These are phyloP conservation scores for Pleurotus cornucopiae DNA, from an alignment of 768 basidiomycete species.

Conservation along the genomic window DNA sequence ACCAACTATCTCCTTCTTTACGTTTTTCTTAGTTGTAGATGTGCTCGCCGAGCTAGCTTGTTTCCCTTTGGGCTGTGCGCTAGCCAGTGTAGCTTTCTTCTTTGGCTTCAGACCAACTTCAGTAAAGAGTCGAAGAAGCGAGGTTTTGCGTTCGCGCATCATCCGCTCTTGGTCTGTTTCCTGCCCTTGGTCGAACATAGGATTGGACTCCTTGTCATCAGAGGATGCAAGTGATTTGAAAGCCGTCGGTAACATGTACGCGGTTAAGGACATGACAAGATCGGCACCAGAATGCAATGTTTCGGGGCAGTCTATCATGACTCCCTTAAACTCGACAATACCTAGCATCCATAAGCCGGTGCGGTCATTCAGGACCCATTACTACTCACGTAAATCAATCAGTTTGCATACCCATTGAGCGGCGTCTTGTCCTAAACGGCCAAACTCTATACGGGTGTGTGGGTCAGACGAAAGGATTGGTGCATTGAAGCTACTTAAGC, in stretches of 20 bases:
- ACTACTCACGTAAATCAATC: constrained; percentile 57
- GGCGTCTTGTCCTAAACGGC: constrained; percentile 64
- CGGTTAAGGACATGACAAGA: constrained; percentile 71
- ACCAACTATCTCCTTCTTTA: constrained; percentile 61
- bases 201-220: constrained; percentile 26
- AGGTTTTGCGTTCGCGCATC: constrained; percentile 76
- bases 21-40: constrained; percentile 31
- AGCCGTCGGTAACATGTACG: constrained; percentile 65
- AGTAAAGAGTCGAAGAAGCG: constrained; percentile 72
- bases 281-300: constrained; percentile 70
- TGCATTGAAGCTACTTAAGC: constrained; percentile 8
- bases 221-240: constrained; percentile 47
- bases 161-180: constrained; percentile 77
- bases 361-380: neutral
- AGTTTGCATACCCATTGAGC: constrained; percentile 73
- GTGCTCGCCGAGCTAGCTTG: constrained; percentile 10
- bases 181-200: constrained; percentile 67
- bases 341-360: constrained; percentile 27
- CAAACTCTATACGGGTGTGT: constrained; percentile 55
- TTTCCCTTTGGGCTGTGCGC: neutral
- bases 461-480: neutral
- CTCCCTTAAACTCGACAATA: constrained; percentile 58
- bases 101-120: constrained; percentile 66
- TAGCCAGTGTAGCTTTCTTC: constrained; percentile 5
- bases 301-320: constrained; percentile 75